Evolutionary conservation across 306 rosid genomes (phyloP).

Genomic region (Acacia acuminata): DNA sequence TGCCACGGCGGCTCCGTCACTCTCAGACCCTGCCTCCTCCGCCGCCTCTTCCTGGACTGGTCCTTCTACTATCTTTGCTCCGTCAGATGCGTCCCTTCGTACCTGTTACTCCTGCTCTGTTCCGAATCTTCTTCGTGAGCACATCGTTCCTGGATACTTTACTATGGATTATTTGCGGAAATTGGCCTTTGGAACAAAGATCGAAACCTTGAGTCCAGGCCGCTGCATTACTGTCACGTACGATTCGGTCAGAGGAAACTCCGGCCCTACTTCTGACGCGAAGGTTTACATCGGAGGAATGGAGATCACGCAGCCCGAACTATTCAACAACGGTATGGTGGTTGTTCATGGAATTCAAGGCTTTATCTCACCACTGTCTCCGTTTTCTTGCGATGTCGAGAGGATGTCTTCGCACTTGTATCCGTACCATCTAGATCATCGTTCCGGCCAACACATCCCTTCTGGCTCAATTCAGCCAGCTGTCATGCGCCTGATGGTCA

Average conservation of each 20-base stretch:
- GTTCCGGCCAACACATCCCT: neutral
- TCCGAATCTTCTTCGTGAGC: slow-evolving; percentile 63
- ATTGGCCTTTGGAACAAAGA: slow-evolving; percentile 71
- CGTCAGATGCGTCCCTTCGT: slow-evolving; percentile 60
- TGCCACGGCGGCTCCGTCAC: slow-evolving; percentile 61
- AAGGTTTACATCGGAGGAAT: slow-evolving; percentile 67
- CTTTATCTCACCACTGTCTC: slow-evolving; percentile 60
- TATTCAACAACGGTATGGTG: slow-evolving; percentile 52
- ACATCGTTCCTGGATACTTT: slow-evolving; percentile 67
- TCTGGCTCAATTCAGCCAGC: slow-evolving; percentile 35
- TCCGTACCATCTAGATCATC: slow-evolving; percentile 37
- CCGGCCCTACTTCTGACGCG: neutral
- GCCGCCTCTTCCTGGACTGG: slow-evolving; percentile 51
- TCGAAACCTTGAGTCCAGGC: slow-evolving; percentile 69
- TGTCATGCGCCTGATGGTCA: slow-evolving; percentile 63
- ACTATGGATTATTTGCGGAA: slow-evolving; percentile 55
- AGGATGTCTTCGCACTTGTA: slow-evolving; percentile 35
- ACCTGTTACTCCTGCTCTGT: slow-evolving; percentile 66
- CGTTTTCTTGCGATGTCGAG: slow-evolving; percentile 52
- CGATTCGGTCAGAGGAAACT: slow-evolving; percentile 34
- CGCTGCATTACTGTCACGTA: slow-evolving; percentile 70
- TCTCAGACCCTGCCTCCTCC: slow-evolving; percentile 38
- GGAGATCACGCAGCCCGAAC: slow-evolving; percentile 62
- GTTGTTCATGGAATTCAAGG: slow-evolving; percentile 70
- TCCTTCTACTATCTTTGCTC: slow-evolving; percentile 71